Conservation (phyloP, 2,329 filamentous ascomycete species). For the Ceratocystis colombiana region DNA sequence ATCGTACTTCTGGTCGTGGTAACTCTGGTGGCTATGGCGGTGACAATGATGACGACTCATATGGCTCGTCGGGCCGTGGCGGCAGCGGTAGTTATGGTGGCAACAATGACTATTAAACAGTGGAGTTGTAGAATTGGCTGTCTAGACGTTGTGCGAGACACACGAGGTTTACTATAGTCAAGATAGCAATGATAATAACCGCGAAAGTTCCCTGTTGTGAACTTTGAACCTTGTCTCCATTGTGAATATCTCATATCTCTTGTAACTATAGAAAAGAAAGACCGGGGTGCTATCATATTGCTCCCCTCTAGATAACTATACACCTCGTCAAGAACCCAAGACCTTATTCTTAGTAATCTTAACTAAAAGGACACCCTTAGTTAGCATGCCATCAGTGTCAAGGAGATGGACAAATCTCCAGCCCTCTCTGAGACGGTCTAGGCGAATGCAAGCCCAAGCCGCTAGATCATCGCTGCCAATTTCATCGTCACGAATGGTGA, state of each 20-base stretch:
- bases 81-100: constrained; percentile 24
- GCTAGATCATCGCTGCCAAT: constrained; percentile 67
- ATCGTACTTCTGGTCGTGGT: constrained; percentile 18
- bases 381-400: constrained; percentile 55
- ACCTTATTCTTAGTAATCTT: constrained; percentile 54
- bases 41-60: constrained; percentile 25
- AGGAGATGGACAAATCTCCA: constrained; percentile 68
- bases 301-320: not conserved
- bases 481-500: constrained; percentile 83
- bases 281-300: not conserved
- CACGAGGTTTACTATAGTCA: not conserved
- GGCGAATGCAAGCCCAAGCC: constrained; percentile 78
- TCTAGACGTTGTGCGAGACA: not conserved
- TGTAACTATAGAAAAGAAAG: not conserved
- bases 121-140: not conserved
- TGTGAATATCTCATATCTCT: not conserved
- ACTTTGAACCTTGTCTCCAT: not conserved
- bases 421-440: constrained; percentile 68
- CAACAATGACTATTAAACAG: constrained; percentile 28
- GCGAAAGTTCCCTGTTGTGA: not conserved
- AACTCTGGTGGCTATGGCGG: not conserved
- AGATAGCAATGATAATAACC: not conserved
- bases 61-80: constrained; percentile 28
- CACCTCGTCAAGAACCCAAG: constrained; percentile 17
- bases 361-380: constrained; percentile 61